Evolutionary conservation across 208 protist species (phyloP).

Genomic region (Trypanosoma scelopori): DNA sequence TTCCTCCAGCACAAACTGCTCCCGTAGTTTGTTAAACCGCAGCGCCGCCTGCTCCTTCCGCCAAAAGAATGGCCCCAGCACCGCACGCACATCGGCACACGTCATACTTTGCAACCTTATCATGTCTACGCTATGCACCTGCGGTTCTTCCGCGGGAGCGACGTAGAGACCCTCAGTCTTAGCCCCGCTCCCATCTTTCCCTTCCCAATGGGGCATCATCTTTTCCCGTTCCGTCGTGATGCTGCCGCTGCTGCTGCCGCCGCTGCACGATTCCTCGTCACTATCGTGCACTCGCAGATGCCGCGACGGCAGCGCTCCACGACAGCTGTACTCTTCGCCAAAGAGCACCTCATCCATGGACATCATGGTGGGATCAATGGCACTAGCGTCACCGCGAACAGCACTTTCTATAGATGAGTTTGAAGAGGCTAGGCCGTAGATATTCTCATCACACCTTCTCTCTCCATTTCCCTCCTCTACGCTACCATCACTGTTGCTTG

Average conservation of each 20-base stretch:
- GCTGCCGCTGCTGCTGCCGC: not conserved
- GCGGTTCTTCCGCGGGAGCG: conserved; percentile 7
- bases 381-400: not conserved
- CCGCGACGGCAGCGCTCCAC: not conserved
- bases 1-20: conserved; percentile 2
- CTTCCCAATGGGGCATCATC: not conserved
- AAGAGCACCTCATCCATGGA: conserved; percentile 45
- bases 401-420: not conserved
- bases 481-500: conserved; percentile 23
- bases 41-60: conserved; percentile 31
- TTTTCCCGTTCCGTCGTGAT: too few relatives aligned
- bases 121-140: conserved; percentile 12
- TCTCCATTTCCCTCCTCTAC: not conserved
- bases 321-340: conserved; percentile 3
- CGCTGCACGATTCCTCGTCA: not conserved
- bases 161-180: not conserved
- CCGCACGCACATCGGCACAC: conserved; percentile 57
- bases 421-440: too few relatives aligned
- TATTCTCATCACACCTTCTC: too few relatives aligned
- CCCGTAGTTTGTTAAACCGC: conserved; percentile 30
- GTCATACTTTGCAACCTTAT: conserved; percentile 56
- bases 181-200: too few relatives aligned
- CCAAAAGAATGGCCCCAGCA: conserved; percentile 65
- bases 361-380: not conserved
- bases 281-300: not conserved